A percentile compares a stretch with the other conserved stretches of the same genome.
phyloP scores from a whole-genome alignment of 75 land plant genomes.

The Isoetes taiwanensis region DNA sequence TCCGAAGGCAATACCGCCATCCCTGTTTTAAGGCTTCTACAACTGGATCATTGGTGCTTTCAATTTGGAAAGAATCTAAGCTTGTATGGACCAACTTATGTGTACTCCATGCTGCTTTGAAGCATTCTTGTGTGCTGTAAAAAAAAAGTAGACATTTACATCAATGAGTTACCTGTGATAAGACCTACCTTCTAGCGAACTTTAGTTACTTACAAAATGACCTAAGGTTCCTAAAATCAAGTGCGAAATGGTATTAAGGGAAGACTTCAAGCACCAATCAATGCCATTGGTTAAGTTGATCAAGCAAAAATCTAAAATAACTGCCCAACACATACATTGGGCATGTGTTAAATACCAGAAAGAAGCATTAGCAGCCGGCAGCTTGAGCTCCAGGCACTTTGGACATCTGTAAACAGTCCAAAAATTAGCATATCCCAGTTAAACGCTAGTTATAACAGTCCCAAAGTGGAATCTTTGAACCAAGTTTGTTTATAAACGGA shows the following conservation, averaged over 20 bases:
- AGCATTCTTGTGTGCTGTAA: conserved; percentile 86
- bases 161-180: too few relatives aligned
- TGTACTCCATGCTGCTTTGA: conserved; percentile 80
- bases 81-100: conserved; percentile 68
- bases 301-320: background rate
- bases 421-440: too few relatives aligned
- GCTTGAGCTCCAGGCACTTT: conserved; percentile 76
- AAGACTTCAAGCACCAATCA: background rate
- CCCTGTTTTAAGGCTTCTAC: conserved; percentile 30
- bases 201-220: background rate
- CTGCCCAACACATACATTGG: background rate
- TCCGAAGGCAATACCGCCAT: conserved; percentile 76
- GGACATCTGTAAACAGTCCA: conserved; percentile 56
- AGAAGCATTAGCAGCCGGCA: conserved; percentile 76
- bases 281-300: background rate
- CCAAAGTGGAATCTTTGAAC: too few relatives aligned
- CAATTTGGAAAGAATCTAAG: conserved; percentile 11
- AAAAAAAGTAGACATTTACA: background rate
- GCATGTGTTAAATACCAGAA: conserved; percentile 47
- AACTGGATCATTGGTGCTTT: conserved; percentile 17
- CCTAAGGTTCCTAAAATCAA: background rate
- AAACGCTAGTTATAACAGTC: too few relatives aligned
- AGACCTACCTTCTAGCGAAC: background rate
- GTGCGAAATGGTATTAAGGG: background rate
- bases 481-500: too few relatives aligned